A percentile compares a stretch with the other conserved stretches of the same genome.
Evolutionary conservation across 352 stramenopile species (phyloP).

Genomic region (Thalassiosira exigua): DNA sequence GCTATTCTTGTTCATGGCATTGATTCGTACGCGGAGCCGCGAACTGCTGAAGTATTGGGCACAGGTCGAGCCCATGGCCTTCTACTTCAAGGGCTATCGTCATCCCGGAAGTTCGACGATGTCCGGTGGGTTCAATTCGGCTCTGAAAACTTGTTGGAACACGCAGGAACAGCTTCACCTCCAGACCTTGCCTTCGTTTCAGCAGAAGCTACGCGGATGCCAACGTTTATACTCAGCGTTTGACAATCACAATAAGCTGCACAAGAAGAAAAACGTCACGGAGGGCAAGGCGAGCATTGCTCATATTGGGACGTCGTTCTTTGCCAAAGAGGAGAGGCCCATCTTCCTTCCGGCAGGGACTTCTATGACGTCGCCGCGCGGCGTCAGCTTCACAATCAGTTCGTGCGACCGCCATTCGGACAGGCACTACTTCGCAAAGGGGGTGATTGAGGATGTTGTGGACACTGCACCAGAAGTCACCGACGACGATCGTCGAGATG

Average conservation of each 20-base stretch:
- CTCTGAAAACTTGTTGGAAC: background rate
- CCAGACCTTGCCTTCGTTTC: constrained; percentile 2
- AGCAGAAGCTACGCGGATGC: background rate
- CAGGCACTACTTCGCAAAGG: background rate
- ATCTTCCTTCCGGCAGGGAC: background rate
- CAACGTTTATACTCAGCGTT: background rate
- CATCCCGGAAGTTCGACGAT: background rate
- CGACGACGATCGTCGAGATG: background rate
- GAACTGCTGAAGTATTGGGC: background rate
- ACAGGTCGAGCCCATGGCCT: background rate
- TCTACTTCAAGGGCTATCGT: background rate
- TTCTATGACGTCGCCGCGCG: constrained; percentile 2
- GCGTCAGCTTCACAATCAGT: background rate
- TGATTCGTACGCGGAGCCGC: background rate
- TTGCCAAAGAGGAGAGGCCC: background rate
- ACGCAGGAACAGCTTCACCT: background rate
- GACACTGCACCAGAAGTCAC: background rate
- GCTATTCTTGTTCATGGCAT: background rate
- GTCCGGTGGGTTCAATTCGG: background rate
- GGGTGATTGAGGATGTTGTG: background rate
- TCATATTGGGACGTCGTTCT: constrained; percentile 5
- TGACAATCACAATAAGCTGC: constrained; percentile 11
- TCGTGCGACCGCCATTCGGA: background rate
- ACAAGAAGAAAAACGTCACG: background rate
- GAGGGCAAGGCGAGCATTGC: constrained; percentile 7